Base-by-base conservation (phyloP, 208 protist species). In the Borovskyia barvae region DNA sequence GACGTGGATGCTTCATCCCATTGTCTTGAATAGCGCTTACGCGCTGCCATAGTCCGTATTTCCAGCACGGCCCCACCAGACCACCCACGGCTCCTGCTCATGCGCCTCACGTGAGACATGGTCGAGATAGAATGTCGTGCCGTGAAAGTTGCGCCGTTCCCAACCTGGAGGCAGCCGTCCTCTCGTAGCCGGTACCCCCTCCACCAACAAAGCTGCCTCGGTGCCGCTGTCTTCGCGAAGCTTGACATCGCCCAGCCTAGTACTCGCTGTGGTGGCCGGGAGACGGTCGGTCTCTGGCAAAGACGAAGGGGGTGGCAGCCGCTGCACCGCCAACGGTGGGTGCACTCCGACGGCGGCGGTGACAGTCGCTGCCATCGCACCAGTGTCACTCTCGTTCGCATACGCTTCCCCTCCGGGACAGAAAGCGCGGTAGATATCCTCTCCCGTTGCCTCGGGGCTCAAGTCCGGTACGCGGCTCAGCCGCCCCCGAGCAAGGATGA, bases 91-190 rank as follows among this genome's bases (percentile, higher is more conserved):
- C 43, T 55, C 22, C 52, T 77, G 66, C 46, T 88, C 68, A 47
- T 89, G 76, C 30, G 78, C 85, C 46, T 89, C 85, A 12, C 81
- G 75, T 0, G 63, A 69, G 37, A 92, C 58, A 51, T 85, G 80
- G 41, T 87, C 78, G 15, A 89, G 41, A 35, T 82, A 88, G 12
- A 92, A 77, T 11, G 72, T 60, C 2, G 65, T 40, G 36, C 56
- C 72, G 36, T 81, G 50, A 45, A 82, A 77, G 5, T 56, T 9
- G 7, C 83, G 76, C 15, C 74, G 60, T 45, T 86, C 85, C 77
- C 85, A 91, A 11, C 72, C 80, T 9, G 84, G 80, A 8, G 80
- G 84, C 17, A 88, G 61, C 33, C 32, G 26, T 1, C 56, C 41
- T 19, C 40, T 47, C 19, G 36, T 45, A 12, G 57, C 20, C 33